phyloP scores from a whole-genome alignment of 2,329 filamentous ascomycete species.

The Beauveria pseudobassiana region DNA sequence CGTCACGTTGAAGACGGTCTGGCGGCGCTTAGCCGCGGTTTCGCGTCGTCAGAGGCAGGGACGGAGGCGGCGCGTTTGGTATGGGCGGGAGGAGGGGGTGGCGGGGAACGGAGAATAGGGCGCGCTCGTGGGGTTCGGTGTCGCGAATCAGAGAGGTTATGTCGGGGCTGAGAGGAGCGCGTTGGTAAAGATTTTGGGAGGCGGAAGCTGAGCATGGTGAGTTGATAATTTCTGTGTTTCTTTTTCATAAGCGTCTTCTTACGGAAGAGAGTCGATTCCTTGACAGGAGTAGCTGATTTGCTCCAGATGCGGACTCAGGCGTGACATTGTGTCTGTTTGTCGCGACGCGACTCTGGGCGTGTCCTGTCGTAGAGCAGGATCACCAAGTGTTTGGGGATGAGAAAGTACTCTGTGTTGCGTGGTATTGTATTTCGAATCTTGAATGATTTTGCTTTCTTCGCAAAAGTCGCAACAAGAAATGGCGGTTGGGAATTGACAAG shows the following conservation, averaged over 20 bases:
- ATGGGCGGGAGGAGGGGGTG: constrained; percentile 31
- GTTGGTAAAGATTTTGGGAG: constrained; percentile 92
- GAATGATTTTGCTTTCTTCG: background rate
- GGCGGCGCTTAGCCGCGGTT: constrained; percentile 37
- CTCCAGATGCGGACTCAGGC: constrained; percentile 64
- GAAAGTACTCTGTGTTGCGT: background rate
- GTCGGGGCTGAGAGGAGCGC: constrained; percentile 79
- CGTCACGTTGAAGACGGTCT: constrained; percentile 58
- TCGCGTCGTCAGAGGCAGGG: constrained; percentile 14
- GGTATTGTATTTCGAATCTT: background rate
- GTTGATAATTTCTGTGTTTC: background rate
- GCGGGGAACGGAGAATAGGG: constrained; percentile 87
- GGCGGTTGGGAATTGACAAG: background rate
- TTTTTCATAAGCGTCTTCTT: constrained; percentile 21
- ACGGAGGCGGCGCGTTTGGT: constrained; percentile 29
- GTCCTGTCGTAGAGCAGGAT: background rate
- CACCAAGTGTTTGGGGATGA: background rate
- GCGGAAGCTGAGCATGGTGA: constrained; percentile 55
- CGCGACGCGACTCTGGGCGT: background rate
- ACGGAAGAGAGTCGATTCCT: constrained; percentile 70
- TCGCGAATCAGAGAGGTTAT: constrained; percentile 93
- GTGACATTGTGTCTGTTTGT: constrained; percentile 46
- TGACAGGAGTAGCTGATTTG: constrained; percentile 70
- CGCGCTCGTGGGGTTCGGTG: constrained; percentile 88
- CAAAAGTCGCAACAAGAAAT: background rate